Evolutionary conservation across 768 basidiomycete species (phyloP), one percentile per base, ranked within the genome.

Genomic region (Ramaria rubella): DNA sequence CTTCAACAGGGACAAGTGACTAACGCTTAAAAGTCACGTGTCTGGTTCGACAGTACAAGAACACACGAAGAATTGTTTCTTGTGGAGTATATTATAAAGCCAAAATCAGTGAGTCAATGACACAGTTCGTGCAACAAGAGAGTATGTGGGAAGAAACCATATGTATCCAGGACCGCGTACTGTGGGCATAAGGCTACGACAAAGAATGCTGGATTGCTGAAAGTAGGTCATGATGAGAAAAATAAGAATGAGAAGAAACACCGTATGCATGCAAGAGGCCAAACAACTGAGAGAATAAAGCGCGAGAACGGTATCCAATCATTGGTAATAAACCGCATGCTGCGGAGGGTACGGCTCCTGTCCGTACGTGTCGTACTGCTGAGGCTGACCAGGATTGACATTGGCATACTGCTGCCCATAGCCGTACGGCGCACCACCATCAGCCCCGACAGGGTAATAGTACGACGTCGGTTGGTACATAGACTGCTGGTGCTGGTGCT

Each of bases 161-260:
- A 17, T 14, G 40, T 42, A 15, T 48, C 8, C 17, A 48, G 27
- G 3, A 48, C 46, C 24, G n/a, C 11, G 36, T n/a, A n/a, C 36
- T 11, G 27, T 46, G n/a, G 29, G 46, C 23, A 48, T 42, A 48
- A n/a, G 80, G 84, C 4, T 98, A 90, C 90, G 94, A 98, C 69
- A 94, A 98, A 58, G 76, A 90, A 44, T 98, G 94, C 94, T 94
- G 96, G 0, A 79, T 80, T 26, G 24, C 26, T 48, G 29, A 24
- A 51, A 11, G 24, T 53, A 73, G 67, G 53, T 75, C 24, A 17
- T 27, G 46, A 48, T 54, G 88, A 93, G 7, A 93, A 91, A 76
- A 98, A 97, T 67, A 94, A 82, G 74, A 79, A 91, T 60, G 70
- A 72, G 19, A 92, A 96, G 73, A 80, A 80, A 6, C 87, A 93